Percentiles rank a stretch among this genome's conserved stretches.
Evolutionary conservation across 805 yeast genomes (phyloP).

Genomic region (Wickerhamomyces silvicola): DNA sequence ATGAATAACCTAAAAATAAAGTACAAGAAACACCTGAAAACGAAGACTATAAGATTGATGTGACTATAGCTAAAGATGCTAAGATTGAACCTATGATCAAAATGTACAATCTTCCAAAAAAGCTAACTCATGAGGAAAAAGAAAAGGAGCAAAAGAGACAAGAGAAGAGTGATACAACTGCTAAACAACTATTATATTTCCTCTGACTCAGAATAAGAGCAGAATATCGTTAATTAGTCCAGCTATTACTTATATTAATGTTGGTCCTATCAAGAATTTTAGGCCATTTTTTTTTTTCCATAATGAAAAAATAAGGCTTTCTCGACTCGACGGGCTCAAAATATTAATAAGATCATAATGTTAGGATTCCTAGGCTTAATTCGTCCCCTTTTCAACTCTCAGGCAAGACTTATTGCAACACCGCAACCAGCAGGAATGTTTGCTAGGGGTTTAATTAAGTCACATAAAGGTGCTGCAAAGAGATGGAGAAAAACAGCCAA

Average conservation of each 20-base stretch:
- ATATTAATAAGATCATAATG: too few relatives aligned
- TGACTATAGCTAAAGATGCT: neutral
- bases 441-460: conserved; percentile 45
- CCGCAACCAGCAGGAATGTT: conserved; percentile 11
- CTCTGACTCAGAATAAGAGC: conserved; percentile 14
- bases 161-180: conserved; percentile 1
- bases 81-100: neutral
- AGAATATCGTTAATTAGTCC: neutral
- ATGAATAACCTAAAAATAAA: conserved; percentile 5
- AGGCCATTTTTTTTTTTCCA: too few relatives aligned
- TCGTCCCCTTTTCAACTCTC: neutral
- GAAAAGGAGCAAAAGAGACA: neutral
- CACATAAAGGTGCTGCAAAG: conserved; percentile 83
- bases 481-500: conserved; percentile 75
- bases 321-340: too few relatives aligned
- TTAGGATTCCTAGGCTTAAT: conserved; percentile 2
- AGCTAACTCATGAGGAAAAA: conserved; percentile 1
- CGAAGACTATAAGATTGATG: conserved; percentile 1
- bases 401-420: conserved; percentile 3
- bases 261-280: too few relatives aligned
- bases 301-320: conserved; percentile 1
- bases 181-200: conserved; percentile 1
- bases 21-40: conserved; percentile 4
- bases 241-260: neutral
- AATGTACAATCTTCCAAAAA: too few relatives aligned